Conservation (phyloP, 2,329 filamentous ascomycete genomes). For the Pyrenophora seminiperda region DNA sequence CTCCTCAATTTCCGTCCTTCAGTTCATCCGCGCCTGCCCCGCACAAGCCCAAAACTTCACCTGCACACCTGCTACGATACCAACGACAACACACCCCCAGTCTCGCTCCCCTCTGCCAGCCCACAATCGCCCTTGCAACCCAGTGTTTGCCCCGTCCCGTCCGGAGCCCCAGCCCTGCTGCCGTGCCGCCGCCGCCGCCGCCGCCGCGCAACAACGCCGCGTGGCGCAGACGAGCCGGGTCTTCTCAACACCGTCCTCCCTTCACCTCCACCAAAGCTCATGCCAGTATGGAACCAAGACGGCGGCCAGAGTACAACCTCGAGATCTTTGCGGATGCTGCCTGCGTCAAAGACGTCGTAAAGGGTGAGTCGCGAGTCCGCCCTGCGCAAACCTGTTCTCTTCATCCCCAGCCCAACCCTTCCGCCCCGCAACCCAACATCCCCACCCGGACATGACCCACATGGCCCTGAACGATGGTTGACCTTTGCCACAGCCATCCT, state of each 20-base stretch:
- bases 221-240: conserved; percentile 17
- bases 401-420: conserved; percentile 5
- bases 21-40: conserved; percentile 22
- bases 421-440: conserved; percentile 12
- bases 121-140: conserved; percentile 1
- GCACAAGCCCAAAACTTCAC: conserved; percentile 19
- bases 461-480: conserved; percentile 11
- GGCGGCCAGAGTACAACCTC: conserved; percentile 85
- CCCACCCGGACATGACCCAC: conserved; percentile 12
- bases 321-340: conserved; percentile 91
- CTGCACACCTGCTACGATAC: conserved; percentile 12
- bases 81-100: conserved; percentile 1
- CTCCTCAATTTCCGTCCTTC: conserved; percentile 14
- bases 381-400: conserved; percentile 5
- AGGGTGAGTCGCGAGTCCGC: conserved; percentile 67
- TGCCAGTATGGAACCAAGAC: conserved; percentile 65
- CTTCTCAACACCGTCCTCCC: conserved; percentile 9
- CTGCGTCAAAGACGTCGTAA: conserved; percentile 89
- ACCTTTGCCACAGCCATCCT: conserved; percentile 69
- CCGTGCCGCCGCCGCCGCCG: conserved; percentile 1
- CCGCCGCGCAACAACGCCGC: conserved; percentile 17
- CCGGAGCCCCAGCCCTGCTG: background rate
- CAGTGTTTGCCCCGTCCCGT: background rate
- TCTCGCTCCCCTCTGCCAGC: background rate
- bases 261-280: conserved; percentile 19